These are phyloP conservation scores for Leucaena leucocephala DNA, from an alignment of 306 rosid species.

Conservation along the genomic window DNA sequence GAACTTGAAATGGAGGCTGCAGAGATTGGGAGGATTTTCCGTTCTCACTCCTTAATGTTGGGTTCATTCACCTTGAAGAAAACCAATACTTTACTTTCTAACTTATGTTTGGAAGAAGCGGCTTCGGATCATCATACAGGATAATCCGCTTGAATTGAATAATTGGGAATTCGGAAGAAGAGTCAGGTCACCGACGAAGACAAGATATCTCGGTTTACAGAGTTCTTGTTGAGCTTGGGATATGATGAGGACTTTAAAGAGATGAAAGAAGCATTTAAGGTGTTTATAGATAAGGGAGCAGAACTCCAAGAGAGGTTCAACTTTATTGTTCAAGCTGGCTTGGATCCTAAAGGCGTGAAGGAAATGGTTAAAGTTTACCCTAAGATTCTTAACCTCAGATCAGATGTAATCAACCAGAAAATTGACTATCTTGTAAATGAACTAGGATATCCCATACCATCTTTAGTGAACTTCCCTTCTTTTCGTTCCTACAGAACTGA, in stretches of 20 bases:
- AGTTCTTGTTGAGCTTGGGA: constrained; percentile 71
- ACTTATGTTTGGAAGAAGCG: constrained; percentile 69
- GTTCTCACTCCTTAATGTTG: constrained; percentile 50
- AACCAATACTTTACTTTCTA: constrained; percentile 49
- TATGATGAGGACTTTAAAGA: constrained; percentile 49
- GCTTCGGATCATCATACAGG: constrained; percentile 49
- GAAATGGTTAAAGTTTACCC: constrained; percentile 60
- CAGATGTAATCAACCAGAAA: background rate
- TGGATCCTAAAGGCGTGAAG: constrained; percentile 52
- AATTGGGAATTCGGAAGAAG: constrained; percentile 63
- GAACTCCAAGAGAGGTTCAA: constrained; percentile 84
- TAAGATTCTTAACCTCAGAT: constrained; percentile 56
- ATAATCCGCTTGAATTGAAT: constrained; percentile 64
- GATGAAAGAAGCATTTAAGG: constrained; percentile 49
- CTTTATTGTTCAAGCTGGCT: constrained; percentile 70
- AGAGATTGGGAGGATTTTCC: constrained; percentile 59
- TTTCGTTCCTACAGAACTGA: constrained; percentile 50
- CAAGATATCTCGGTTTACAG: constrained; percentile 20
- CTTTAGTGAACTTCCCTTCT: constrained; percentile 61
- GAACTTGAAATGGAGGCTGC: constrained; percentile 61
- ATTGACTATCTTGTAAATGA: background rate
- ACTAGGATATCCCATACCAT: constrained; percentile 27
- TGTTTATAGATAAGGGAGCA: constrained; percentile 70
- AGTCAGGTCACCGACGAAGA: constrained; percentile 42
- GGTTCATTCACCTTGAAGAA: constrained; percentile 65